Conservation (phyloP, 2,329 filamentous ascomycete genomes). For the Aspergillus vadensis region DNA sequence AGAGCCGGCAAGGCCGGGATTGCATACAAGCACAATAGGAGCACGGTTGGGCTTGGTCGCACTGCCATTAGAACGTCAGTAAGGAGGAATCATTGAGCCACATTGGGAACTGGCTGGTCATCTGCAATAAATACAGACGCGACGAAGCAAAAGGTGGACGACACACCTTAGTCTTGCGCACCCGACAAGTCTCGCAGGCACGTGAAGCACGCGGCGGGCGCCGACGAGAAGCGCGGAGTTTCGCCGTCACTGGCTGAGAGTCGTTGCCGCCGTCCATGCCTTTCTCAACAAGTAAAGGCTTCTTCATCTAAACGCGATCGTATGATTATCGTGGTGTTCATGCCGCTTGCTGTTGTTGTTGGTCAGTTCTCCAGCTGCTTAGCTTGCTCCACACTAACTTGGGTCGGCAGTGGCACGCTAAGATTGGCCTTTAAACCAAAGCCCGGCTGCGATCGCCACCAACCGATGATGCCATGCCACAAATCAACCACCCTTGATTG, state of each 20-base stretch:
- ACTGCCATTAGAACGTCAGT: constrained; percentile 10
- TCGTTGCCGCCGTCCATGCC: constrained; percentile 3
- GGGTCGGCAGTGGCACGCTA: background rate
- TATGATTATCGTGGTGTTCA: background rate
- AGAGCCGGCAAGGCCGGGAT: background rate
- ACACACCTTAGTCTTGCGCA: constrained; percentile 27
- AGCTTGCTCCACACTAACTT: constrained; percentile 2
- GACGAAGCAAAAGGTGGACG: background rate
- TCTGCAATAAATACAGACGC: background rate
- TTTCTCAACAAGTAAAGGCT: background rate
- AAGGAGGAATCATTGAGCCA: background rate
- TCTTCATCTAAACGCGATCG: background rate
- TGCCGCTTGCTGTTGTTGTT: background rate
- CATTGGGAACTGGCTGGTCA: background rate
- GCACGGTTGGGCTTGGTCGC: constrained; percentile 24
- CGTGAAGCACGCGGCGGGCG: constrained; percentile 23
- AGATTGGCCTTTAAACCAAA: constrained; percentile 1
- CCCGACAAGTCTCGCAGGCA: constrained; percentile 28
- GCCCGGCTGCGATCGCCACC: background rate
- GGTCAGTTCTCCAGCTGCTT: background rate
- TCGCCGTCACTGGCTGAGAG: constrained; percentile 12
- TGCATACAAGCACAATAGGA: constrained; percentile 25
- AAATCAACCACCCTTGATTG: background rate
- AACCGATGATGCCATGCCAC: background rate
- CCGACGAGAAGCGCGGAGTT: constrained; percentile 16